These are phyloP conservation scores for Penicillium janthinellum DNA, from an alignment of 2,329 filamentous ascomycete species.

Conservation along the genomic window DNA sequence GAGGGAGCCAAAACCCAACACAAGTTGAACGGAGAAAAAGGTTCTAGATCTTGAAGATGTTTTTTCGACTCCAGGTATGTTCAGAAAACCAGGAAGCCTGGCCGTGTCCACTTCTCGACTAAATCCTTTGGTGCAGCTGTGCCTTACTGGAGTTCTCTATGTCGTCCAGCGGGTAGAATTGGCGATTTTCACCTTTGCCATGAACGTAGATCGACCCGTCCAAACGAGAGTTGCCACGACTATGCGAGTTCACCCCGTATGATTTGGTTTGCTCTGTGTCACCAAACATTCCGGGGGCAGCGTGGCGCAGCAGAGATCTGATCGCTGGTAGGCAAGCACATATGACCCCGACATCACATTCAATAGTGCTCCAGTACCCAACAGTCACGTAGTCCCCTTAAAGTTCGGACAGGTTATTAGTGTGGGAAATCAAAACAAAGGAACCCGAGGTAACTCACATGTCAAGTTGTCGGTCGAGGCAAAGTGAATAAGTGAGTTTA, in stretches of 20 bases:
- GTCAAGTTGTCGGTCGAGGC: conserved; percentile 45
- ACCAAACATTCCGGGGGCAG: conserved; percentile 42
- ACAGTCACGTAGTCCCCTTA: conserved; percentile 34
- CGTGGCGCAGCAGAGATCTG: conserved; percentile 41
- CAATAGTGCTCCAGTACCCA: conserved; percentile 37
- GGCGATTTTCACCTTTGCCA: conserved; percentile 19
- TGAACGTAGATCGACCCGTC: conserved; percentile 14
- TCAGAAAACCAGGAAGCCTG: not conserved
- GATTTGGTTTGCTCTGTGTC: conserved; percentile 27
- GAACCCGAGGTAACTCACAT: conserved; percentile 26
- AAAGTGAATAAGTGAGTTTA: conserved; percentile 47
- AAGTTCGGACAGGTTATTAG: not conserved
- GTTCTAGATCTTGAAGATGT: too few species aligned
- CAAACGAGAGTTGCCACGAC: conserved; percentile 17
- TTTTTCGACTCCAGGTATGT: too few species aligned
- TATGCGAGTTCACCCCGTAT: conserved; percentile 17
- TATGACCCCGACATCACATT: conserved; percentile 34
- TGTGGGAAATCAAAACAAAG: not conserved
- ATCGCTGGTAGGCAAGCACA: conserved; percentile 38
- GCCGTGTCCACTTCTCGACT: not conserved
- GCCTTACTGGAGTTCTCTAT: conserved; percentile 24
- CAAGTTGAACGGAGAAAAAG: not conserved
- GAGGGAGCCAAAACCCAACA: not conserved
- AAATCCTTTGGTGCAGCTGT: conserved; percentile 10
- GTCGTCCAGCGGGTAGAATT: conserved; percentile 27